Evolutionary conservation across 2,329 filamentous ascomycete species (phyloP).

Genomic region (Neofusicoccum kwambonambiense): DNA sequence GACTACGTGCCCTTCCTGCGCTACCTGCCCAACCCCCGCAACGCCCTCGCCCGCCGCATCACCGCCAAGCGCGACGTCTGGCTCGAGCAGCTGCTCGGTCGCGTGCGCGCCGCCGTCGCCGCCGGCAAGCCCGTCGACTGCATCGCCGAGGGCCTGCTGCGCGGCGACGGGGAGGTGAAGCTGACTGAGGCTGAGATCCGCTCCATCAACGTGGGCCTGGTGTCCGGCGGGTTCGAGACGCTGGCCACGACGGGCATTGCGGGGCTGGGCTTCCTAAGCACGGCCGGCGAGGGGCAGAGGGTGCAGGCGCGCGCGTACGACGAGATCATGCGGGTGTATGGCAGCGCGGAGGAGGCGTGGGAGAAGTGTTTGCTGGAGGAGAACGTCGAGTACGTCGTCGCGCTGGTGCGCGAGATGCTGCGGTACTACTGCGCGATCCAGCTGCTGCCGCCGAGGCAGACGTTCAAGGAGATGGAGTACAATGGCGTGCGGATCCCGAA

Average conservation of each 20-base stretch:
- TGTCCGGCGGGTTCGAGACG: constrained; percentile 13
- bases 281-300: neutral
- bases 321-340: constrained; percentile 5
- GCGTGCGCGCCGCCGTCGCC: neutral
- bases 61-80: constrained; percentile 13
- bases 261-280: constrained; percentile 2
- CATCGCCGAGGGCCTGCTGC: neutral
- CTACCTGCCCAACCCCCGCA: constrained; percentile 1
- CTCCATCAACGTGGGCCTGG: constrained; percentile 12
- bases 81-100: constrained; percentile 3
- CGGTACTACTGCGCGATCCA: constrained; percentile 16
- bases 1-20: constrained; percentile 11
- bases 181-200: constrained; percentile 14
- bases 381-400: constrained; percentile 13
- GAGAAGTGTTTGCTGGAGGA: constrained; percentile 12
- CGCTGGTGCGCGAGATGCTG: constrained; percentile 14
- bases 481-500: constrained; percentile 4
- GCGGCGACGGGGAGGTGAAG: neutral
- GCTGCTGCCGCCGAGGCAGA: constrained; percentile 17
- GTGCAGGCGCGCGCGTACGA: constrained; percentile 14
- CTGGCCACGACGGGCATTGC: constrained; percentile 12
- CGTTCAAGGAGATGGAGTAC: constrained; percentile 9
- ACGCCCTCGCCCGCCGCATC: neutral
- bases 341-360: constrained; percentile 2
- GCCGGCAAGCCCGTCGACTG: constrained; percentile 2